Base-by-base conservation (phyloP, 371 early-diverging fungal genomes). In the Mucor mucedo region DNA sequence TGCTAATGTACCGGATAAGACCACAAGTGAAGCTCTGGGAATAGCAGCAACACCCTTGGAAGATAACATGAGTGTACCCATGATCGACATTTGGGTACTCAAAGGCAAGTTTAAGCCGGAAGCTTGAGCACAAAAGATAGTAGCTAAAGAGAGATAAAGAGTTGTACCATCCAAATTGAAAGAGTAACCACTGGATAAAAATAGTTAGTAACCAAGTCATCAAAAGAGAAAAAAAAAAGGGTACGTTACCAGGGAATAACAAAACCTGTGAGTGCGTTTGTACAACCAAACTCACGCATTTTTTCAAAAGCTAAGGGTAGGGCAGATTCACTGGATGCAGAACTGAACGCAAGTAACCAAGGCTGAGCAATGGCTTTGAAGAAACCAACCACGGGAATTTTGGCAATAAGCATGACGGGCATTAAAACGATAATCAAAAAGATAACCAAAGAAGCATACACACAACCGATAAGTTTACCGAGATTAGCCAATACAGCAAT, bases 101-200 rank as follows among this genome's bases (percentile, higher is more conserved):
- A 60, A n/a, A 50, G 50, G 48, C 63, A 90, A 80, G 55, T 70
- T 50, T 52, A 90, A 68, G 10, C 86, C 84, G 16, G 84, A 81
- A 4, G 90, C 91, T 69, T 93, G 88, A 28, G 89, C 90, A 47
- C 79, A 76, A 63, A 90, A 89, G 30, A 88, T 83, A 52, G 79
- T 76, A 47, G 85, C 90, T 68, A 89, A 71, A 2, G 90, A 80
- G 5, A 91, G 78, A 70, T 92, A 91, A 32, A 93, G 80, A 9
- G 93, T 91, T 7, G 91, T 88, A 9, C 93, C 93, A 63, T 93
- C 93, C 48, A 93, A 67, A 67, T 93, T 93, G 75, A 93, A 92
- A 5, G 90, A 87, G 75, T 93, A 93, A 16, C 60, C 60, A 39
- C 60, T 50, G 30, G 28, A 27, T 11, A 2, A 50, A 50, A 49